Base-by-base conservation (phyloP, 2,329 filamentous ascomycete genomes). In the Mollisiaceae sp. region DNA sequence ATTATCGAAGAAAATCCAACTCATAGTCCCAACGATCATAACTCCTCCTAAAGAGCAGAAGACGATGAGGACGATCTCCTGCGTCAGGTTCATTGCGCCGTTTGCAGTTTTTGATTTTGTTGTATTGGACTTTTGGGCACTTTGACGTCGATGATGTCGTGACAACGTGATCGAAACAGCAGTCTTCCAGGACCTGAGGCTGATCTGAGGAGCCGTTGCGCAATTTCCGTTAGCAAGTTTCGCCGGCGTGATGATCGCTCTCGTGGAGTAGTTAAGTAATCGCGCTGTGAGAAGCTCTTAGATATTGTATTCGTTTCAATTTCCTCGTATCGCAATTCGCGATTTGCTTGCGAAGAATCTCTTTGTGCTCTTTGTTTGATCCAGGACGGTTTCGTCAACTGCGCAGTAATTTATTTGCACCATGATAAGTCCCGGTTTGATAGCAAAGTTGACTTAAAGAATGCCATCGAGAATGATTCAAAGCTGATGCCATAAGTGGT, bases 1-100 rank as follows among this genome's bases (percentile, higher is more conserved):
- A 24, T 54, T 54, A 24, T 54, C 50, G 24, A 54, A 24, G 50
- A 54, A 54, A 27, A 54, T 54, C 50, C 50, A 54, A 32, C 6
- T 6, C 24, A 18, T 18, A 3, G 50, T 54, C 1, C 50, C 50
- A n/a, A 54, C 14, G 27, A 54, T 32, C 50, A 54, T 54, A 1
- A 12, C 50, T 8, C 11, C 50, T 4, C 50, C 50, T 24, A 54
- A 54, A 12, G 50, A 54, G 15, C 50, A 54, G 24, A 54, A 54
- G 6, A 54, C 50, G n/a, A 35, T 35, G 4, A 35, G 24, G 24
- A 54, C 50, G 50, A 54, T 32, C 22, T 54, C 50, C 32, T 54
- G 50, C 14, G 50, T 54, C 22, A 54, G 18, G 15, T 27, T 54
- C 50, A 54, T 32, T 24, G 18, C 45, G 18, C 45, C n/a, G 45